A percentile compares a stretch with the other conserved stretches of the same genome.
Conservation (phyloP, 225 moss, liverwort and hornwort genomes). For the Polytrichum formosum region DNA sequence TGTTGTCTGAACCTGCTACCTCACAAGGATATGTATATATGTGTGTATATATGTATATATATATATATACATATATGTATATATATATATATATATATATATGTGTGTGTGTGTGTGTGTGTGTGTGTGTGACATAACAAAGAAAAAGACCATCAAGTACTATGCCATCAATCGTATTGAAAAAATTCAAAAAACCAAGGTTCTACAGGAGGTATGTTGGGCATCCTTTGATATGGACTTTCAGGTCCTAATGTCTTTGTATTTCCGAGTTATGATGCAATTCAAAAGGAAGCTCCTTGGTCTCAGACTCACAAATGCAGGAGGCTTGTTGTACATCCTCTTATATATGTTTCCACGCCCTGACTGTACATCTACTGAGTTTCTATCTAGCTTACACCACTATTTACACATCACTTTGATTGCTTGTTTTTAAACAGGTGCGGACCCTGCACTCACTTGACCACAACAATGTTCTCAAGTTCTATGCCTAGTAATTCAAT, state of each 20-base stretch:
- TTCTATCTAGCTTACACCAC: neutral
- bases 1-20: too few species aligned
- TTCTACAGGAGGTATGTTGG: slow-evolving; percentile 73
- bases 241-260: neutral
- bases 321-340: too few species aligned
- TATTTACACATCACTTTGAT: slow-evolving; percentile 10
- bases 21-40: too few species aligned
- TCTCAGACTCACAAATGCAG: neutral
- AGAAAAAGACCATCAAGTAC: slow-evolving; percentile 86
- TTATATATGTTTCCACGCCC: too few species aligned
- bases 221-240: neutral
- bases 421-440: slow-evolving; percentile 41
- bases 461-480: slow-evolving; percentile 91
- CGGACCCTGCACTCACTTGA: slow-evolving; percentile 87
- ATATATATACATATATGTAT: too few species aligned
- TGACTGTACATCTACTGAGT: too few species aligned
- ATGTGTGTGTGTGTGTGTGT: too few species aligned
- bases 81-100: too few species aligned
- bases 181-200: slow-evolving; percentile 86
- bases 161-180: slow-evolving; percentile 95
- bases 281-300: neutral
- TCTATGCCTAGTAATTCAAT: slow-evolving; percentile 71
- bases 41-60: too few species aligned
- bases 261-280: neutral
- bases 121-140: too few species aligned